Conservation (phyloP, 1,284 basidiomycete genomes). For the Cryptococcus floricola region DNA sequence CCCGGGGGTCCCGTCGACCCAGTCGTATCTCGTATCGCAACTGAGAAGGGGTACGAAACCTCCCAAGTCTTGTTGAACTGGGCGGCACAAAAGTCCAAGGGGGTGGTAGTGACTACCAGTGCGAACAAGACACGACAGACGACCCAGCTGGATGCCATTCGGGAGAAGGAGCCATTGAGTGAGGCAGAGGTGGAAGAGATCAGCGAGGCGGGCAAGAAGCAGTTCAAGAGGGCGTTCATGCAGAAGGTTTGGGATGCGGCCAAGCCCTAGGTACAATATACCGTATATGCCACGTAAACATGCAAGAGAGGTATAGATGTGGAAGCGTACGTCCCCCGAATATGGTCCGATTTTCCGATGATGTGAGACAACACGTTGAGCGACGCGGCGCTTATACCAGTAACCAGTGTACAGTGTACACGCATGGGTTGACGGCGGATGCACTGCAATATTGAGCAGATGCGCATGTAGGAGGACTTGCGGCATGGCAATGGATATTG, state of each 20-base stretch:
- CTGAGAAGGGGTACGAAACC: slow-evolving; percentile 26
- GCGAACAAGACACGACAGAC: slow-evolving; percentile 63
- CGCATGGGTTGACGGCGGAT: no score
- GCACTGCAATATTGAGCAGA: no score
- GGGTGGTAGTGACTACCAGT: slow-evolving; percentile 63
- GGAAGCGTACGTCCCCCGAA: not conserved
- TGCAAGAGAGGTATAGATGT: no score
- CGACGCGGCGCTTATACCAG: no score
- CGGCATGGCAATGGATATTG: no score
- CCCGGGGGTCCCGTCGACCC: slow-evolving; percentile 59
- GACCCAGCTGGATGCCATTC: slow-evolving; percentile 60
- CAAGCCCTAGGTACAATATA: slow-evolving; percentile 14
- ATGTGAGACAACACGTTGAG: no score
- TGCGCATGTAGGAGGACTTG: no score
- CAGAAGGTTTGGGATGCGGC: slow-evolving; percentile 26
- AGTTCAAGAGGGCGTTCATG: slow-evolving; percentile 35
- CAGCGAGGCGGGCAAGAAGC: slow-evolving; percentile 31
- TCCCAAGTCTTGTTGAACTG: slow-evolving; percentile 46
- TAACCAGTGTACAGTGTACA: no score
- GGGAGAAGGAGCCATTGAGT: slow-evolving; percentile 58
- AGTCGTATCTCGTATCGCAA: slow-evolving; percentile 55
- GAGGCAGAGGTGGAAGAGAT: slow-evolving; percentile 54
- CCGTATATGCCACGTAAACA: no score
- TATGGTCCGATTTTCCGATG: no score
- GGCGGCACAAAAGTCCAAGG: slow-evolving; percentile 37